Base-by-base conservation (phyloP, 2,329 filamentous ascomycete species). In the Cladosporium sp. region DNA sequence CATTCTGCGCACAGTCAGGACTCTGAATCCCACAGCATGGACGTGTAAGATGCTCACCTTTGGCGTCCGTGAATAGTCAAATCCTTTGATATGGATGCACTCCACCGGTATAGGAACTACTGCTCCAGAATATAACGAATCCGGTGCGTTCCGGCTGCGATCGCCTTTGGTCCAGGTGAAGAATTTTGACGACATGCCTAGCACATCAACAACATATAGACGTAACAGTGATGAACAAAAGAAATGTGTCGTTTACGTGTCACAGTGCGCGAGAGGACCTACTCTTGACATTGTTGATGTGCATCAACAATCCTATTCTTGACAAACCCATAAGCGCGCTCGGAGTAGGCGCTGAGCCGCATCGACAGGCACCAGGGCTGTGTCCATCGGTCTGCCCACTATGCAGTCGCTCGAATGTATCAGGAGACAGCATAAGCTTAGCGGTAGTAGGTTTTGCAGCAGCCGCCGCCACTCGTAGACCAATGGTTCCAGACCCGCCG, bases 161-260 rank as follows among this genome's bases (percentile, higher is more conserved):
- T 69, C 79, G 71, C 73, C 73, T 63, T 79, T 81, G 16, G 78
- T 79, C 79, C 80, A 81, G 56, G 78, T 79, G 58, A 80, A 79
- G 67, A 81, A 77, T 60, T 78, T 79, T 26, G 78, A 74, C 11
- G 72, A 74, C 77, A 80, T 80, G 34, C 43, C 65, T 30, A 51
- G 32, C 23, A 66, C 39, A 32, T 60, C 48, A 67, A 36, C 10
- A 25, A 16, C 28, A 14, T 66, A 68, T 68, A 53, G 46, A 36
- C 26, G 21, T 21, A 16, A 23, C 32, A 57, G n/a, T 23, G 30
- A 39, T 26, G 14, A 23, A 57, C 54, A 57, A 57, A 57, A 21
- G 54, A 57, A 57, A 57, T 32, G 54, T 23, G 18, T 23, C 32
- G n/a, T 18, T 6, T 43, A 57, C 14, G 54, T 32, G 21, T n/a